These are phyloP conservation scores for Penicillium longicatenatum DNA, from an alignment of 495 filamentous ascomycete species.

Conservation along the genomic window DNA sequence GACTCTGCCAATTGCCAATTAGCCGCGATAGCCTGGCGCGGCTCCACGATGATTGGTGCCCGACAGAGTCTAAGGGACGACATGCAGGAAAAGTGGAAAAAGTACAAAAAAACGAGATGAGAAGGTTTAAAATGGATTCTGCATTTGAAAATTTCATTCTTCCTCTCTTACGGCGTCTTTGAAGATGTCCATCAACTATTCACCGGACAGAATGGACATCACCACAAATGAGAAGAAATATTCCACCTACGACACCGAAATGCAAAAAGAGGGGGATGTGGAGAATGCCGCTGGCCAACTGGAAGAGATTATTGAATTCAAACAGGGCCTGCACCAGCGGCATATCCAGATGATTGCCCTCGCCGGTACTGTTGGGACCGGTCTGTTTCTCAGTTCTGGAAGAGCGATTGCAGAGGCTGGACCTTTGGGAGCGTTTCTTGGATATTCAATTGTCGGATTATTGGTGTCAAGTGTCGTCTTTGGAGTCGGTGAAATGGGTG, in stretches of 20 bases:
- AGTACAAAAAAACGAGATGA: not conserved
- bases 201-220: constrained; percentile 1
- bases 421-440: constrained; percentile 52
- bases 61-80: constrained; percentile 1
- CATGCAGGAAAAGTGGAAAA: constrained; percentile 5
- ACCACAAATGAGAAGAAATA: constrained; percentile 1
- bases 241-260: constrained; percentile 5
- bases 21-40: constrained; percentile 5
- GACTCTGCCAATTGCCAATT: not conserved
- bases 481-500: constrained; percentile 30
- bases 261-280: constrained; percentile 12
- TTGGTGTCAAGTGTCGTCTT: constrained; percentile 24
- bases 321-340: constrained; percentile 31
- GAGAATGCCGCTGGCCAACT: constrained; percentile 14
- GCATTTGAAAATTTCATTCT: not conserved
- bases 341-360: constrained; percentile 51
- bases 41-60: constrained; percentile 6
- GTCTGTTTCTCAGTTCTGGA: constrained; percentile 50
- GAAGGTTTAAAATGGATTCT: not conserved
- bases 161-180: not conserved
- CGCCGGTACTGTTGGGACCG: constrained; percentile 43
- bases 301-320: constrained; percentile 14
- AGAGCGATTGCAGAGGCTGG: constrained; percentile 59
- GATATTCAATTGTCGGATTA: constrained; percentile 28
- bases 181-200: constrained; percentile 2